phyloP scores from a whole-genome alignment of 1,284 basidiomycete genomes.

The Lentinula novae-zelandiae region DNA sequence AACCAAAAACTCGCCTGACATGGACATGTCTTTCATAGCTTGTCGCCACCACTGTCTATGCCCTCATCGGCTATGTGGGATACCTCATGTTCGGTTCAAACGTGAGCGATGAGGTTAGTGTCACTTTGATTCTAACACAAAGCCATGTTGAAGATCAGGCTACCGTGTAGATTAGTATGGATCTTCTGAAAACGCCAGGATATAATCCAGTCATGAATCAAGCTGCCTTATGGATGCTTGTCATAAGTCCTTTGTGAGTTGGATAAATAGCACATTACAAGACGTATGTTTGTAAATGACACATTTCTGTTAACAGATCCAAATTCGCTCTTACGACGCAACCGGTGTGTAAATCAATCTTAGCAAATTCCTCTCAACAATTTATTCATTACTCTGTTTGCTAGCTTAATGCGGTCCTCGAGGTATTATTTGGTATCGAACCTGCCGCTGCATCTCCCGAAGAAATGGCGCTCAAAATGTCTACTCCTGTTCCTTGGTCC shows the following conservation, averaged over 20 bases:
- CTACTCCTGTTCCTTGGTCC: slow-evolving; percentile 10
- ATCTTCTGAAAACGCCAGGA: slow-evolving; percentile 74
- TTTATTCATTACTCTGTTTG: neutral
- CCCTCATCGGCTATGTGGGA: slow-evolving; percentile 69
- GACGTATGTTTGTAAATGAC: slow-evolving; percentile 1
- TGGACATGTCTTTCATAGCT: slow-evolving; percentile 35
- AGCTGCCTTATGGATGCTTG: slow-evolving; percentile 86
- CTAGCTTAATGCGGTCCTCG: slow-evolving; percentile 77
- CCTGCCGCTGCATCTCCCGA: slow-evolving; percentile 32
- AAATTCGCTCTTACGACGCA: slow-evolving; percentile 87
- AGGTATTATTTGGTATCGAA: slow-evolving; percentile 70
- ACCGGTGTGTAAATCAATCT: slow-evolving; percentile 52
- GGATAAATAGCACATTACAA: neutral
- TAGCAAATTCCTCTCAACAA: slow-evolving; percentile 6
- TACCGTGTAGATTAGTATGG: slow-evolving; percentile 70
- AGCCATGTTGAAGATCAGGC: neutral
- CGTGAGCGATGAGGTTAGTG: slow-evolving; percentile 81
- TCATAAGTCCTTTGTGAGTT: slow-evolving; percentile 76
- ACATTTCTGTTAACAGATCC: slow-evolving; percentile 41
- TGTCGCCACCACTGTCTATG: slow-evolving; percentile 79
- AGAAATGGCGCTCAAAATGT: slow-evolving; percentile 36
- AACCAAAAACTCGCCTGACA: neutral
- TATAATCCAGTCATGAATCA: slow-evolving; percentile 77
- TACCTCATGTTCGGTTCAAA: slow-evolving; percentile 88
- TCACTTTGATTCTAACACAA: slow-evolving; percentile 1